Evolutionary conservation across 1,284 basidiomycete genomes (phyloP).

Genomic region (Cerioporus squamosus): DNA sequence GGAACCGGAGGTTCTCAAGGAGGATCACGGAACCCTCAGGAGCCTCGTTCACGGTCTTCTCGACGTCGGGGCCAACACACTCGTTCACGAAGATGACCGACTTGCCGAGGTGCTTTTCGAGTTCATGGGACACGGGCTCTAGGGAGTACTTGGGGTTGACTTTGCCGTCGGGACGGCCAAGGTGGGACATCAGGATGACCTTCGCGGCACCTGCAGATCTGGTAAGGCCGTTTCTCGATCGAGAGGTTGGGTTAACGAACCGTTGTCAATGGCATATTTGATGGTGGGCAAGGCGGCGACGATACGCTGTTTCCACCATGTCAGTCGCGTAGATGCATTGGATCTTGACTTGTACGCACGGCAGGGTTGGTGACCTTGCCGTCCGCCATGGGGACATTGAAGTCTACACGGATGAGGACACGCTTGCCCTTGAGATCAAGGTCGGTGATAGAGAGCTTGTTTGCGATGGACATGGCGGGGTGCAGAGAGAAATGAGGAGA

Average conservation of each 20-base stretch:
- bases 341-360: constrained; percentile 51
- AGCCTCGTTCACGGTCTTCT: constrained; percentile 77
- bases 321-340: constrained; percentile 9
- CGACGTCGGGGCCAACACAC: constrained; percentile 87
- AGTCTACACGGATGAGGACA: constrained; percentile 97
- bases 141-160: constrained; percentile 91
- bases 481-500: constrained; percentile 1
- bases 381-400: constrained; percentile 94
- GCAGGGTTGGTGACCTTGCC: constrained; percentile 96
- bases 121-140: constrained; percentile 81
- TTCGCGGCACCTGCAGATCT: constrained; percentile 70
- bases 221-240: constrained; percentile 13
- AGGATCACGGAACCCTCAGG: constrained; percentile 84
- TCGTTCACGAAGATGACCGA: constrained; percentile 86
- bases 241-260: constrained; percentile 43
- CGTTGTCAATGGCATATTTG: constrained; percentile 90
- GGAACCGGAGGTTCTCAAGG: constrained; percentile 98
- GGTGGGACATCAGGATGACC: constrained; percentile 96
- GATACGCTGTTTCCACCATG: constrained; percentile 71
- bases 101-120: constrained; percentile 72
- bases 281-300: constrained; percentile 96
- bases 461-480: constrained; percentile 89
- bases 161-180: constrained; percentile 96
- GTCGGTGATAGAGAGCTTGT: constrained; percentile 93
- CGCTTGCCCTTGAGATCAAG: constrained; percentile 89